phyloP scores from a whole-genome alignment of 495 filamentous ascomycete genomes.

The Neurospora sp. region DNA sequence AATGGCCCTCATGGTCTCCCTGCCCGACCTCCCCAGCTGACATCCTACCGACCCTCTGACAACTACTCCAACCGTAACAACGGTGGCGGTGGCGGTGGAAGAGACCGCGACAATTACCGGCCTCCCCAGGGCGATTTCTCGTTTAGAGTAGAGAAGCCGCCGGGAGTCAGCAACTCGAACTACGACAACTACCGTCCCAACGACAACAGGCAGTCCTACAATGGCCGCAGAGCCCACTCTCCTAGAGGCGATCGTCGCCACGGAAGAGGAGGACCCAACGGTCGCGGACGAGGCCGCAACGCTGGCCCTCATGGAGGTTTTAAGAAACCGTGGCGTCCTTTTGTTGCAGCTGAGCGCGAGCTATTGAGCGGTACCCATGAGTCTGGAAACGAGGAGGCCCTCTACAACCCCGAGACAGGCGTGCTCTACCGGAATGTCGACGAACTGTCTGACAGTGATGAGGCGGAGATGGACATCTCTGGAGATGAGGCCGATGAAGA shows the following conservation, averaged over 20 bases:
- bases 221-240: background rate
- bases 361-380: slow-evolving; percentile 27
- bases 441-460: slow-evolving; percentile 64
- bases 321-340: slow-evolving; percentile 10
- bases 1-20: slow-evolving; percentile 1
- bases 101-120: slow-evolving; percentile 12
- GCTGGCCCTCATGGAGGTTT: background rate
- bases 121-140: slow-evolving; percentile 37
- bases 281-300: background rate
- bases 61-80: background rate
- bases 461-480: slow-evolving; percentile 57
- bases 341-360: slow-evolving; percentile 28
- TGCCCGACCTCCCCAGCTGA: background rate
- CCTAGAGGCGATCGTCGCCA: slow-evolving; percentile 1
- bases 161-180: slow-evolving; percentile 22
- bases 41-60: background rate
- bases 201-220: background rate
- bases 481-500: slow-evolving; percentile 42
- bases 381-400: slow-evolving; percentile 21
- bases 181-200: slow-evolving; percentile 14
- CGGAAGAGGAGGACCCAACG: background rate
- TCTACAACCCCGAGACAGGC: slow-evolving; percentile 26
- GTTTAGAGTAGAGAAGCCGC: slow-evolving; percentile 32
- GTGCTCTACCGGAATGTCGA: slow-evolving; percentile 40
- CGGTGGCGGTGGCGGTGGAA: slow-evolving; percentile 1